Base-by-base conservation (phyloP, 352 stramenopile genomes). In the Globisporangium spinosum region DNA sequence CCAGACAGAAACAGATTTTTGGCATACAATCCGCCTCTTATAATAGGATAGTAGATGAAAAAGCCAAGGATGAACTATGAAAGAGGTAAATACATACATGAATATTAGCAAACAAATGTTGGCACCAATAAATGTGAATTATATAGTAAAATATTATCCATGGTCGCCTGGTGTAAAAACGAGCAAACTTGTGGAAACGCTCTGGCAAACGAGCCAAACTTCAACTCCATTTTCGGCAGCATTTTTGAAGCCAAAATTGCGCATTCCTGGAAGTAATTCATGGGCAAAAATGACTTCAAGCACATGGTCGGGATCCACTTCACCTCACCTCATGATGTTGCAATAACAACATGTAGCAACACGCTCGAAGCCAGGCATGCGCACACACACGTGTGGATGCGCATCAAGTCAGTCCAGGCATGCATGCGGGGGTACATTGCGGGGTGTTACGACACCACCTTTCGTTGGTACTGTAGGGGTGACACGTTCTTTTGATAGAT, bases 1-100 rank as follows among this genome's bases (percentile, higher is more conserved):
- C 25, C 56, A 61, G 56, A 1, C 56, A 61, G 55, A 43, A 59
- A 60, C 55, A 60, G 55, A 60, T 60, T 59, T 40, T 45, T n/a
- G 38, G 6, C 7, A 35, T 32, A 61, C 29, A 13, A 1, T 47
- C 13, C 17, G 17, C 55, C 17, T 47, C n/a, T 13, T 22, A 5
- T 40, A 43, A 60, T 43, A 34, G 10, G 32, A 38, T 38, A 38
- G 32, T 12, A 38, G 32, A 7, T 38, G 32, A 10, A 7, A 38
- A 38, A 38, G 32, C 32, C 32, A 38, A 2, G 32, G 5, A 12
- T 38, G 7, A 9, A 2, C 5, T 38, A 38, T 38, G 5, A 38
- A 38, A 38, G 29, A 32, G 29, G 29, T 32, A 32, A 32, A 32
- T 7, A 8, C 29, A 32, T 32, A 8, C 0, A 32, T 32, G 29